Conservation (phyloP, 257 asterid genomes). For the Petunia secreta region DNA sequence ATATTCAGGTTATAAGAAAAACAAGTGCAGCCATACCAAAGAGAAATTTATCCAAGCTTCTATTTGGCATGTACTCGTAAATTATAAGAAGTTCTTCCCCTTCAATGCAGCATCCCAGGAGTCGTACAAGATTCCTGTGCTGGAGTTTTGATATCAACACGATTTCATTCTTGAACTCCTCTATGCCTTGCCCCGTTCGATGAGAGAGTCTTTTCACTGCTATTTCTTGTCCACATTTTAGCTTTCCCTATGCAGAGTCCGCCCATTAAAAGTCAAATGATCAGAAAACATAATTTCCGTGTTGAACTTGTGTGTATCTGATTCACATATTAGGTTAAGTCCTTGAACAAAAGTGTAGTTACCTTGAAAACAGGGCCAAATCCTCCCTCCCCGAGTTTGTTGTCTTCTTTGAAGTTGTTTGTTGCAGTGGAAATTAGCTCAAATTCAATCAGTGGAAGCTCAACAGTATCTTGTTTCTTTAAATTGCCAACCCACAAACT, state of each 20-base stretch:
- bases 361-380: constrained; percentile 43
- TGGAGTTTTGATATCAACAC: constrained; percentile 40
- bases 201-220: constrained; percentile 46
- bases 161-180: constrained; percentile 43
- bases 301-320: background rate
- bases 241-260: constrained; percentile 27
- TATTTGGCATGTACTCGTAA: constrained; percentile 40
- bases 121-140: constrained; percentile 43
- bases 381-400: constrained; percentile 42
- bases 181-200: constrained; percentile 43
- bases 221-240: constrained; percentile 32
- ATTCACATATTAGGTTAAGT: background rate
- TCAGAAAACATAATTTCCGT: background rate
- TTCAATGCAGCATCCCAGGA: constrained; percentile 40
- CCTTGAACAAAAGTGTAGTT: background rate
- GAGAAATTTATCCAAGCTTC: constrained; percentile 44
- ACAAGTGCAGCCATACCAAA: constrained; percentile 30
- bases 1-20: background rate
- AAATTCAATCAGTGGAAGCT: constrained; percentile 33
- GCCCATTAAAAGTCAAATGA: background rate
- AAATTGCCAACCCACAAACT: constrained; percentile 21
- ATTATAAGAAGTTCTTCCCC: constrained; percentile 38
- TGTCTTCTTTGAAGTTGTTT: constrained; percentile 30
- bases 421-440: constrained; percentile 31
- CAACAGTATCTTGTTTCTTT: constrained; percentile 17